phyloP scores from a whole-genome alignment of 805 yeast species.

The Ogataea degrootiae region DNA sequence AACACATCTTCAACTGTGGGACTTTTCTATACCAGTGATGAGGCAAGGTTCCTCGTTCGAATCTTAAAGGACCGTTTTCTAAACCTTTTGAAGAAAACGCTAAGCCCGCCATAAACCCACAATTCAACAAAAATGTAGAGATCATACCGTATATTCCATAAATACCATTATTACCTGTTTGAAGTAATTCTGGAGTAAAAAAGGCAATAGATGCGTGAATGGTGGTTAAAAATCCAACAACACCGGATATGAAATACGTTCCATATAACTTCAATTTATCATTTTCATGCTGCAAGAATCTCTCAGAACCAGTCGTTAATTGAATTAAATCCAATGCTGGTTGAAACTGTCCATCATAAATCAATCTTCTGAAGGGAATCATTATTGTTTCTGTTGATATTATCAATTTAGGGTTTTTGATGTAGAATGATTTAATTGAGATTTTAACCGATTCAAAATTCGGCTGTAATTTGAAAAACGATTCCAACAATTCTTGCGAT shows the following conservation, averaged over 20 bases:
- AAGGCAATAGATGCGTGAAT: constrained; percentile 43
- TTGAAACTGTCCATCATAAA: constrained; percentile 53
- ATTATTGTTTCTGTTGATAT: constrained; percentile 41
- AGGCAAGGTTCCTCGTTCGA: constrained; percentile 63
- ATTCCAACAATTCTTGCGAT: constrained; percentile 14
- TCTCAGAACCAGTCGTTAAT: constrained; percentile 52
- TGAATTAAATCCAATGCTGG: constrained; percentile 57
- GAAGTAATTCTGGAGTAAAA: constrained; percentile 29
- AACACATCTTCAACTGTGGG: constrained; percentile 64
- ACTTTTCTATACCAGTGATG: constrained; percentile 60
- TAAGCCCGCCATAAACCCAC: constrained; percentile 39
- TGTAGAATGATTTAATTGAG: constrained; percentile 23
- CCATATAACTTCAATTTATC: constrained; percentile 26
- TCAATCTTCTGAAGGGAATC: constrained; percentile 59
- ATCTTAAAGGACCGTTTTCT: constrained; percentile 49
- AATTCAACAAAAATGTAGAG: constrained; percentile 43
- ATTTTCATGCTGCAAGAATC: constrained; percentile 38
- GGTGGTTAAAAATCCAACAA: constrained; percentile 35
- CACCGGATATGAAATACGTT: constrained; percentile 38
- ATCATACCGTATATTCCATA: constrained; percentile 42
- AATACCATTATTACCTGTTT: constrained; percentile 34
- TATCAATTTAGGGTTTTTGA: constrained; percentile 11
- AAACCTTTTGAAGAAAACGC: constrained; percentile 45
- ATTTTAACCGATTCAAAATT: constrained; percentile 19
- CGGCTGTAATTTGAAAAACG: constrained; percentile 24